Percentiles rank a stretch among this genome's conserved stretches.
Conservation (phyloP, 768 basidiomycete genomes). For the Boletus coccyginus region DNA sequence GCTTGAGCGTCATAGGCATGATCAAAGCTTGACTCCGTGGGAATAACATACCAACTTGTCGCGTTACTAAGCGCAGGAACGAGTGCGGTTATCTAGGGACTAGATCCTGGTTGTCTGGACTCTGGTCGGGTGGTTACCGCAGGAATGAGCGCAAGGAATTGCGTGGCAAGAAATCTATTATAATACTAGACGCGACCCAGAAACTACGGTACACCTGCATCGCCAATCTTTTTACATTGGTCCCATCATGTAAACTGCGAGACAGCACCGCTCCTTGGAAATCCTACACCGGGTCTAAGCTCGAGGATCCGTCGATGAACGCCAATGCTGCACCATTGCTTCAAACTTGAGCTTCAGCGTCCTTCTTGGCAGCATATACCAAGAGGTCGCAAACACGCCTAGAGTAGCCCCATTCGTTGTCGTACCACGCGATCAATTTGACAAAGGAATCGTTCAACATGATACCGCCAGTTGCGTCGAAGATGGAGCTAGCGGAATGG, state of each 20-base stretch:
- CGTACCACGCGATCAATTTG: slow-evolving; percentile 96
- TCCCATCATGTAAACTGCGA: not conserved
- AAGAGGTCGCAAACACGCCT: slow-evolving; percentile 89
- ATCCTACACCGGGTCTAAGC: slow-evolving; percentile 12
- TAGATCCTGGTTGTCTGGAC: slow-evolving; percentile 22
- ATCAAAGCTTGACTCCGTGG: not conserved
- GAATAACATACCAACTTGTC: not conserved
- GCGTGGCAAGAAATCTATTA: slow-evolving; percentile 6
- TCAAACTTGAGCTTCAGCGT: slow-evolving; percentile 36
- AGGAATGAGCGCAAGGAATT: not conserved
- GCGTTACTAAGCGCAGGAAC: too few species aligned
- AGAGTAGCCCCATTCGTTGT: slow-evolving; percentile 95
- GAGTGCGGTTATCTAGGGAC: not conserved
- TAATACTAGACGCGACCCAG: not conserved
- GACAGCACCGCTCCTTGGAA: not conserved
- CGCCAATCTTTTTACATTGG: not conserved
- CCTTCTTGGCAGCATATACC: slow-evolving; percentile 74
- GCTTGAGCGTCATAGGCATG: slow-evolving; percentile 1
- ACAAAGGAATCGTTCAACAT: slow-evolving; percentile 89
- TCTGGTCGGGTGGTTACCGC: not conserved
- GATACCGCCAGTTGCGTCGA: slow-evolving; percentile 93
- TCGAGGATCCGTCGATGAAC: not conserved
- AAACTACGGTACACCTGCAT: slow-evolving; percentile 14
- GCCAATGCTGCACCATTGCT: not conserved
- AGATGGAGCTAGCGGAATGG: slow-evolving; percentile 76